Conservation (phyloP, 1,284 basidiomycete species). For the Malassezia caprae region DNA sequence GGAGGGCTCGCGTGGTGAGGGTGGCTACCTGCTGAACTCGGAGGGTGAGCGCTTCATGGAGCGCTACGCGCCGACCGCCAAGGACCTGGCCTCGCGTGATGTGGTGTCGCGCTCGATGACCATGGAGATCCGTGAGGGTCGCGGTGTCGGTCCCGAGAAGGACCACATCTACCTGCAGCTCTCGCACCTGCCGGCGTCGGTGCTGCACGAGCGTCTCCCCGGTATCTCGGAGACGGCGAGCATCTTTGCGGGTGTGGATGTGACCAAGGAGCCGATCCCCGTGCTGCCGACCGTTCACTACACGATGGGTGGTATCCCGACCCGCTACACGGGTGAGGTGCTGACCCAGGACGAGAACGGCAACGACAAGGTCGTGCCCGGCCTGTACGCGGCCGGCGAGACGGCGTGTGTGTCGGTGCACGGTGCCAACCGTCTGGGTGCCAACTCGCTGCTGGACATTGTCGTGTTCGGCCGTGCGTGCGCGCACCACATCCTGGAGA, state of each 20-base stretch:
- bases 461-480: constrained; percentile 98
- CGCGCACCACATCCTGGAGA: constrained; percentile 94
- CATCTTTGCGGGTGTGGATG: constrained; percentile 98
- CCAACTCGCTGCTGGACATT: constrained; percentile 96
- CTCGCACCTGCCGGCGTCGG: constrained; percentile 88
- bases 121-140: constrained; percentile 94
- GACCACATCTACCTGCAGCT: constrained; percentile 96
- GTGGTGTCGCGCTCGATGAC: constrained; percentile 99
- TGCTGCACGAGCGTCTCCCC: constrained; percentile 91
- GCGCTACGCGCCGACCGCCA: constrained; percentile 92
- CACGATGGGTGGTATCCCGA: constrained; percentile 93
- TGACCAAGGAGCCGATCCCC: constrained; percentile 81
- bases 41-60: constrained; percentile 99
- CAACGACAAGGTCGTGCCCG: constrained; percentile 88
- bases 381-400: constrained; percentile 96
- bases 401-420: constrained; percentile 98
- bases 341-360: constrained; percentile 58
- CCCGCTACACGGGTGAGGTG: constrained; percentile 95
- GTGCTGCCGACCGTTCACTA: constrained; percentile 54
- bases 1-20: constrained; percentile 97
- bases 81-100: constrained; percentile 97
- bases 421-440: constrained; percentile 97
- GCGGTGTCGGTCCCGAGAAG: constrained; percentile 96
- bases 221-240: constrained; percentile 99
- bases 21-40: constrained; percentile 95